These are phyloP conservation scores for Aureobasidium sp. DNA, from an alignment of 2,329 filamentous ascomycete species.

Conservation along the genomic window DNA sequence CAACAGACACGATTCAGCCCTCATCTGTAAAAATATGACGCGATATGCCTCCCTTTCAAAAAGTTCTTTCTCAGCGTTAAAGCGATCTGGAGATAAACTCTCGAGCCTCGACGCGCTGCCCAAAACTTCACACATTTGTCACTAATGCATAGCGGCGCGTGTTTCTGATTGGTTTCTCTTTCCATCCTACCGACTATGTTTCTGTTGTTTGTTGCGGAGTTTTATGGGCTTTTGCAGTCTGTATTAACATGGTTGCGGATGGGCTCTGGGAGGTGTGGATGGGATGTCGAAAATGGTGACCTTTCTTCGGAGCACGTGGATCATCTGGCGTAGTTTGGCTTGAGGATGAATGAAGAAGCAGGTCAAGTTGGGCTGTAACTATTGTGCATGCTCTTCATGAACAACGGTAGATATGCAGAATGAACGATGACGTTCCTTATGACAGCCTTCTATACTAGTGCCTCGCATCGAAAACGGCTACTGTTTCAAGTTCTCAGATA, in stretches of 20 bases:
- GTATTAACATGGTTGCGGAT: constrained; percentile 9
- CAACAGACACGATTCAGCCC: background rate
- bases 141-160: constrained; percentile 16
- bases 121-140: constrained; percentile 12
- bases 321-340: constrained; percentile 1
- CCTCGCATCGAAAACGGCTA: no score
- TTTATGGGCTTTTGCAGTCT: constrained; percentile 11
- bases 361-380: background rate
- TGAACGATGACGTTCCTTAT: background rate
- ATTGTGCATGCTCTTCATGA: background rate
- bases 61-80: constrained; percentile 15
- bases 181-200: constrained; percentile 1
- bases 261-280: constrained; percentile 1
- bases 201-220: constrained; percentile 15
- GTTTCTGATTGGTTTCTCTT: constrained; percentile 11
- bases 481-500: no score
- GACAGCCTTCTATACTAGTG: background rate
- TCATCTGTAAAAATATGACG: constrained; percentile 14
- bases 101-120: background rate
- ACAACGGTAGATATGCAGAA: constrained; percentile 2
- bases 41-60: constrained; percentile 13
- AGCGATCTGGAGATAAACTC: constrained; percentile 13
- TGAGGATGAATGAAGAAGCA: background rate
- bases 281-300: constrained; percentile 1
- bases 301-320: constrained; percentile 8